Evolutionary conservation across 345 rosid species (phyloP).

Genomic region (Ricinus communis): DNA sequence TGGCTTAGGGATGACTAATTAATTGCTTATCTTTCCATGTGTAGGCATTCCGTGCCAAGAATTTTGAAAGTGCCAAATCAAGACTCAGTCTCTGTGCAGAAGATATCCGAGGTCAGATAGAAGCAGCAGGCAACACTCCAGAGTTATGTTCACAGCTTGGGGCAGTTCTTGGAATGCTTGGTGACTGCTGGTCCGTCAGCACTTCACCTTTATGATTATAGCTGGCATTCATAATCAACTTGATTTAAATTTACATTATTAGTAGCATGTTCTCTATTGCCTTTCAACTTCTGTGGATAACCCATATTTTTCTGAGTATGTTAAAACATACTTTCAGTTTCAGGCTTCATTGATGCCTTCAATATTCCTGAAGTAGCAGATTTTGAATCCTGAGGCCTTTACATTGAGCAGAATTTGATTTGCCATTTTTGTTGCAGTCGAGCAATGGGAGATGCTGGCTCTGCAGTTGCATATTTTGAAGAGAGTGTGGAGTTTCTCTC

Average conservation of each 20-base stretch:
- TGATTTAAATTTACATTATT: not conserved
- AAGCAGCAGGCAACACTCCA: slow-evolving; percentile 63
- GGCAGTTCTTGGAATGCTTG: slow-evolving; percentile 97
- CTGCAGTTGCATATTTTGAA: slow-evolving; percentile 78
- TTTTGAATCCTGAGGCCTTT: not conserved
- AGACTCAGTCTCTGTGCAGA: slow-evolving; percentile 77
- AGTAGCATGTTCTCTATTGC: not conserved
- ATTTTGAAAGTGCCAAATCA: slow-evolving; percentile 90
- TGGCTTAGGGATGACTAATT: slow-evolving; percentile 11
- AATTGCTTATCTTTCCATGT: slow-evolving; percentile 8
- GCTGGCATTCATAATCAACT: not conserved
- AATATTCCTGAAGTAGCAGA: not conserved
- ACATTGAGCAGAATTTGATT: slow-evolving; percentile 1
- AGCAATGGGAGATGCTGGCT: slow-evolving; percentile 71
- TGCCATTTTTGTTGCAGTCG: slow-evolving; percentile 55
- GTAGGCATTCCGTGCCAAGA: slow-evolving; percentile 83
- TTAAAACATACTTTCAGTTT: too few relatives aligned
- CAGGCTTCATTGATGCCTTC: not conserved
- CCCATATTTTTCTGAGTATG: not conserved
- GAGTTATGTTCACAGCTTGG: slow-evolving; percentile 98
- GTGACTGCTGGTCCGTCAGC: slow-evolving; percentile 83
- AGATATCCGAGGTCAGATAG: slow-evolving; percentile 76
- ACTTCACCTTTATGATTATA: slow-evolving; percentile 1
- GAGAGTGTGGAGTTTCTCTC: slow-evolving; percentile 83
- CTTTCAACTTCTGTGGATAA: not conserved